phyloP scores from a whole-genome alignment of 2,329 filamentous ascomycete species.

The Xylariomycetidae sp. region DNA sequence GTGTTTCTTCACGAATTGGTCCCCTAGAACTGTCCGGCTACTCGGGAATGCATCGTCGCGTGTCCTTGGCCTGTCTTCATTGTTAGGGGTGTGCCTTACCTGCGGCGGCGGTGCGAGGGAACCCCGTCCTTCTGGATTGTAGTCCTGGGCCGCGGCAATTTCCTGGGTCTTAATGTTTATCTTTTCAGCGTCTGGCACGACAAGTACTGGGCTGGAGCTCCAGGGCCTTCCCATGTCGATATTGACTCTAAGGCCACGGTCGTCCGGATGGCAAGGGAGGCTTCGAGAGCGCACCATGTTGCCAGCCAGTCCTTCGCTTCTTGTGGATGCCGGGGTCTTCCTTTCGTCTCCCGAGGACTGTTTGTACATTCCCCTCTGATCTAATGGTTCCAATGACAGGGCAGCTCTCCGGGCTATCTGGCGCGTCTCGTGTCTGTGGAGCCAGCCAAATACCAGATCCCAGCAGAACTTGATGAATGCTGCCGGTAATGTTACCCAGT shows the following conservation, averaged over 20 bases:
- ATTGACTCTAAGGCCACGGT: background rate
- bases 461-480: background rate
- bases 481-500: slow-evolving; percentile 3
- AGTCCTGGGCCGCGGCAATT: background rate
- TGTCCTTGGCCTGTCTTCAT: too few species aligned
- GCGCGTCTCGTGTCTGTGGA: background rate
- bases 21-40: background rate
- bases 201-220: too few species aligned
- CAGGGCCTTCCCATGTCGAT: background rate
- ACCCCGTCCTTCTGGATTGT: background rate
- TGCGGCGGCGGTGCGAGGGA: too few species aligned
- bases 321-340: background rate
- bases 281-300: too few species aligned
- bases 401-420: background rate
- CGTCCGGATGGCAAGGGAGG: background rate
- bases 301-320: too few species aligned
- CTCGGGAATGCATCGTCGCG: background rate
- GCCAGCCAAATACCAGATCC: background rate
- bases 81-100: too few species aligned
- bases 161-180: background rate
- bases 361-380: background rate
- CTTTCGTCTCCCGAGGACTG: background rate
- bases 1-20: background rate
- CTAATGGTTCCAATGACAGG: background rate
- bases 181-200: background rate